Base-by-base conservation (phyloP, 345 rosid genomes). In the Rhizophora mangle region DNA sequence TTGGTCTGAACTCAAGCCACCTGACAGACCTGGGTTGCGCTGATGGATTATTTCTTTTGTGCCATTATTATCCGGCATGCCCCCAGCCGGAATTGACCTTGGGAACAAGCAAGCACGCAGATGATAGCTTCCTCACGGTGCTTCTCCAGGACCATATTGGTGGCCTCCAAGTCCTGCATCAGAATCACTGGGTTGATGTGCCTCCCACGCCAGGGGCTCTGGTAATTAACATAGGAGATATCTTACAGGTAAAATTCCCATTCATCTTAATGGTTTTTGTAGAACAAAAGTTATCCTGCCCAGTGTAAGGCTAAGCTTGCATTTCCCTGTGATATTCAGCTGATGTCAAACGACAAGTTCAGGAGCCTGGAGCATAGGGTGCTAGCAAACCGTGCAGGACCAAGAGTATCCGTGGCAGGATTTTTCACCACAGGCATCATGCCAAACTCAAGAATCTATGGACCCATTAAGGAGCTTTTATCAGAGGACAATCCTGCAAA, bases 151-250 rank as follows among this genome's bases (percentile, higher is more conserved):
- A 75, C 49, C 65, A 71, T 7, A 76, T 66, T 32, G 72, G 75
- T 3, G 79, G 79, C 9, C 75, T 70, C 67, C 75, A 76, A 36
- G 55, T 76, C 49, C 72, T 76, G 0, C 69, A 63, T 49, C 73
- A 63, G 60, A 43, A 68, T 57, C 51, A 56, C 8, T 74, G 73
- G 78, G 34, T 71, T 39, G 67, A 76, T 47, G 63, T 70, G 21
- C 63, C 79, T 46, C 63, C 72, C 8, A 61, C 37, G 0, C 68
- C 68, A 1, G 72, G 72, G 4, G 63, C 67, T 56, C 60, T 76
- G 2, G 68, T 76, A 24, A 29, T 76, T 27, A 76, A 76, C 47
- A 39, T 76, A 21, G 79, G 79, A 55, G 79, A 76, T 65, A 60
- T 76, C 30, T 27, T 75, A 47, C 79, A 75, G 79, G 79, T 54